Evolutionary conservation across 495 filamentous ascomycete genomes (phyloP).

Genomic region (Penicillium manginii): DNA sequence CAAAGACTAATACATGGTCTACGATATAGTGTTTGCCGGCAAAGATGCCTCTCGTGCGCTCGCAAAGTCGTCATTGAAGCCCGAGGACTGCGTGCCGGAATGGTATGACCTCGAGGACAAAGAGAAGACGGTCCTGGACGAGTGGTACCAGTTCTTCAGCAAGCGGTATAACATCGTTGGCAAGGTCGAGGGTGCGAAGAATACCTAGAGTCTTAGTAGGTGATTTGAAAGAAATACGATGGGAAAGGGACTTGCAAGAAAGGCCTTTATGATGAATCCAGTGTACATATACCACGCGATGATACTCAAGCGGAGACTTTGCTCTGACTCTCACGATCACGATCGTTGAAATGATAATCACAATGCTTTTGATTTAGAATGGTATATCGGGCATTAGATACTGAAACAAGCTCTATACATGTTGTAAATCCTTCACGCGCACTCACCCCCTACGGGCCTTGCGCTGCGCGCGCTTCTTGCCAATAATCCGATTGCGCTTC

Average conservation of each 20-base stretch:
- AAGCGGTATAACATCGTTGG: constrained; percentile 96
- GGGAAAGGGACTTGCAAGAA: not conserved
- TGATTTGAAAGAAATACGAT: constrained; percentile 3
- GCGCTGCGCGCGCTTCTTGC: constrained; percentile 66
- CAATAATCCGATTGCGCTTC: constrained; percentile 68
- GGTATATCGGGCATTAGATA: constrained; percentile 23
- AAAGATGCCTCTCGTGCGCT: constrained; percentile 93
- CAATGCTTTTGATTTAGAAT: constrained; percentile 27
- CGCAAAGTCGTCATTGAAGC: constrained; percentile 81
- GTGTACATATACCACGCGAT: constrained; percentile 17
- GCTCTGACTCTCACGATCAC: not conserved
- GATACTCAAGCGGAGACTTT: not conserved
- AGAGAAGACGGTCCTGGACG: constrained; percentile 79
- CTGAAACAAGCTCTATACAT: constrained; percentile 20
- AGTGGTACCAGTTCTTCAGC: constrained; percentile 95
- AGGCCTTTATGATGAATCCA: constrained; percentile 2
- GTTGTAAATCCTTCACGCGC: constrained; percentile 8
- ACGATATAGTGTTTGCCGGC: constrained; percentile 79
- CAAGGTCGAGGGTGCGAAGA: constrained; percentile 60
- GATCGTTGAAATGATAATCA: constrained; percentile 14
- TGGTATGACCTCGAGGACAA: constrained; percentile 88
- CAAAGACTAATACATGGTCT: constrained; percentile 7
- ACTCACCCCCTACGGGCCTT: constrained; percentile 45
- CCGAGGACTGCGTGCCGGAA: constrained; percentile 79
- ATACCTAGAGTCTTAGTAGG: constrained; percentile 25